Conservation (phyloP, 257 asterid species). For the Solanum chaucha region DNA sequence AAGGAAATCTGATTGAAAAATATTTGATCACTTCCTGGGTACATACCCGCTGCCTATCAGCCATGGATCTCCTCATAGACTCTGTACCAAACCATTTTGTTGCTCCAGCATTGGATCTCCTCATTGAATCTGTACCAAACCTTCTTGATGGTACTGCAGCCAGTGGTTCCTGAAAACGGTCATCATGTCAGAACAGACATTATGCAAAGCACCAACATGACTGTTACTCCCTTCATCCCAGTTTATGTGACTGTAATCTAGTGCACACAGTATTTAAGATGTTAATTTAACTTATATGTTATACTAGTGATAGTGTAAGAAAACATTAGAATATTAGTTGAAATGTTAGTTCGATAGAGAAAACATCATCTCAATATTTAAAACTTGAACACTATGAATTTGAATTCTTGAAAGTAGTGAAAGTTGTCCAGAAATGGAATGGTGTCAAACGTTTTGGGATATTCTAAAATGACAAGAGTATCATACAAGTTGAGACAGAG, state of each 20-base stretch:
- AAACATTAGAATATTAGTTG: not conserved
- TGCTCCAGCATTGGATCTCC: slow-evolving; percentile 43
- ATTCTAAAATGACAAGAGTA: not conserved
- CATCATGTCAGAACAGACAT: not conserved
- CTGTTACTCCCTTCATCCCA: not conserved
- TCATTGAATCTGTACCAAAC: slow-evolving; percentile 47
- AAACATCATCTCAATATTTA: not conserved
- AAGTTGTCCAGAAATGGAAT: not conserved
- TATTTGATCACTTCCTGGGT: not conserved
- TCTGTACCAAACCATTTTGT: slow-evolving; percentile 41
- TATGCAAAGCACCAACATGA: not conserved
- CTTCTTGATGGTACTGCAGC: slow-evolving; percentile 23
- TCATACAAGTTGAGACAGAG: not conserved
- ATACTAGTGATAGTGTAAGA: not conserved
- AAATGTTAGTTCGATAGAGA: not conserved
- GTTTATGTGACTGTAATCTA: not conserved
- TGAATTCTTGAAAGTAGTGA: not conserved
- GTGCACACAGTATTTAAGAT: not conserved
- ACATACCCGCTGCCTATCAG: slow-evolving; percentile 74
- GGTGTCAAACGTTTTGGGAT: not conserved
- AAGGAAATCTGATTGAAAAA: not conserved
- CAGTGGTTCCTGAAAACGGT: slow-evolving; percentile 44
- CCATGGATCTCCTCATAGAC: slow-evolving; percentile 51
- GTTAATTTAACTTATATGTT: not conserved
- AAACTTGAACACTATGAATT: not conserved